Base-by-base conservation (phyloP, 2,329 filamentous ascomycete species). In the Fusarium domesticum region DNA sequence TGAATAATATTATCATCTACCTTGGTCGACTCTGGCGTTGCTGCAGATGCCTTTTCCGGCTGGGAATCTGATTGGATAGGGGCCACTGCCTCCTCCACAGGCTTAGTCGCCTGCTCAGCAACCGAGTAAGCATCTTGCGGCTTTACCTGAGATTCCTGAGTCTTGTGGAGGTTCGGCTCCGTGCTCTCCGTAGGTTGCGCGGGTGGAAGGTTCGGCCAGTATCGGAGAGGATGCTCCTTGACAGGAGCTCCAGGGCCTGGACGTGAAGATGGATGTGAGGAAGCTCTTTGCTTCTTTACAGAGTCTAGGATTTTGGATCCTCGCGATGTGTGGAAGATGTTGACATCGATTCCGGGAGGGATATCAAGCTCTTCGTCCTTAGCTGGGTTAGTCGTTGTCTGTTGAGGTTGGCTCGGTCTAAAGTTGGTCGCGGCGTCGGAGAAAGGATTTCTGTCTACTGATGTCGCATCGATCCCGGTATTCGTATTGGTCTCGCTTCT, bases 271-370 rank as follows among this genome's bases (percentile, higher is more conserved):
- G 44, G 43, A 10, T 45, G 35, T 15, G 36, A 40, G 5, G 53
- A 37, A 6, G 37, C 47, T n/a, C 44, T 43, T 35, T 60, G 57
- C 31, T 66, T 64, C 16, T 61, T 55, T n/a, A 68, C 17, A 2
- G 67, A 67, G 1, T 66, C 62, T 30, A 78, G 42, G 6, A 78
- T 65, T 34, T 69, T 70, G 2, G 75, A 73, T 3, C 71, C 74
- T 18, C 66, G 64, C 12, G 54, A 58, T 2, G 74, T 75, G 45
- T 72, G 73, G 42, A 80, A 79, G 16, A 78, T 58, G 37, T 75
- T 71, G 39, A 76, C 53, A 42, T 76, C 66, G 17, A 75, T 58
- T 18, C 61, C 72, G 1, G 63, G 53, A 3, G 73, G 72, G 1
- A 69, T 50, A 23, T 70, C 66, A 8, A 66, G 56, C 18, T 61